Conservation (phyloP, 1,139 yeast species). For the Protomyces inundatus region DNA sequence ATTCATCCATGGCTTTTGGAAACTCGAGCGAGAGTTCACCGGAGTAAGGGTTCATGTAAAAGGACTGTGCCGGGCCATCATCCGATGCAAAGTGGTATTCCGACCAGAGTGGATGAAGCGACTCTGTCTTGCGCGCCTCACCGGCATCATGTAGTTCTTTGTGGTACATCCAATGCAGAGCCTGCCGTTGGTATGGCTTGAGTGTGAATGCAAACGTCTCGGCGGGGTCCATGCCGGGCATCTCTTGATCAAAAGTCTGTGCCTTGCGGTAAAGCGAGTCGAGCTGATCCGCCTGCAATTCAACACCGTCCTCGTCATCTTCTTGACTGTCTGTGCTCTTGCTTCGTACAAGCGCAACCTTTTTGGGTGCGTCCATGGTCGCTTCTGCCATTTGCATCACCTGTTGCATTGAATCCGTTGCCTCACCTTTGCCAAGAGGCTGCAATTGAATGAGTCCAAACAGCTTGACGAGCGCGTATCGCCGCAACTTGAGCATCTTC, state of each 20-base stretch:
- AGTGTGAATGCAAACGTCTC: constrained; percentile 53
- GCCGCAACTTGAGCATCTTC: constrained; percentile 50
- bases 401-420: constrained; percentile 32
- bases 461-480: constrained; percentile 52
- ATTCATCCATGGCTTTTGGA: constrained; percentile 49
- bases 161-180: constrained; percentile 44
- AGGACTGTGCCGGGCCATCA: constrained; percentile 37
- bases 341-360: background rate
- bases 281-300: constrained; percentile 55
- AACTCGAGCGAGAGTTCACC: constrained; percentile 69
- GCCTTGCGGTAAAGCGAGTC: constrained; percentile 68
- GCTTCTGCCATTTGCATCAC: constrained; percentile 38
- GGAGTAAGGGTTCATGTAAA: constrained; percentile 75
- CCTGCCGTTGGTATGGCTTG: constrained; percentile 67
- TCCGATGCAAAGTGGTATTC: constrained; percentile 65
- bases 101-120: constrained; percentile 84
- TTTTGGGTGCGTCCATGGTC: constrained; percentile 30
- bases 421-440: constrained; percentile 34
- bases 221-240: constrained; percentile 60
- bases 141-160: constrained; percentile 45
- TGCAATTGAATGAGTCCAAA: constrained; percentile 49
- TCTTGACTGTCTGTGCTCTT: constrained; percentile 3
- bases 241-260: constrained; percentile 43
- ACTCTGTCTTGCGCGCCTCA: constrained; percentile 43
- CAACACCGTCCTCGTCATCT: constrained; percentile 37